Conservation (phyloP, 257 asterid species). For the Asclepias syriaca region DNA sequence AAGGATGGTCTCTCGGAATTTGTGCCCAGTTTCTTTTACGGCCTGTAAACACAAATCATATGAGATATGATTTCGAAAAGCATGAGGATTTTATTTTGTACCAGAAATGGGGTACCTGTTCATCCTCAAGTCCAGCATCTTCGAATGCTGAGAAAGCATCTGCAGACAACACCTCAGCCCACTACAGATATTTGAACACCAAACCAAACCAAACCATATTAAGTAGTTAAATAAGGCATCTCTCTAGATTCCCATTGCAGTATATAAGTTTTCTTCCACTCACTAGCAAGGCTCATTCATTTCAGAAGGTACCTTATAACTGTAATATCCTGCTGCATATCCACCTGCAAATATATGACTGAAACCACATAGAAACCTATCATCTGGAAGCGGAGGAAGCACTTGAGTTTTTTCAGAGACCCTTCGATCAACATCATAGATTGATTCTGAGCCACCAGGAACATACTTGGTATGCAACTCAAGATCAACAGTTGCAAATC, state of each 20-base stretch:
- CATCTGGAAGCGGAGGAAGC: constrained; percentile 82
- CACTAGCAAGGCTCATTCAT: not conserved
- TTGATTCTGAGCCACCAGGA: too few species aligned
- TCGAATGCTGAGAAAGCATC: constrained; percentile 99
- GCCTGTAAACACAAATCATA: constrained; percentile 48
- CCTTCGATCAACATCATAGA: too few species aligned
- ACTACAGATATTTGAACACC: constrained; percentile 52
- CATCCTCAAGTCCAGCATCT: constrained; percentile 79
- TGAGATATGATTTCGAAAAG: not conserved
- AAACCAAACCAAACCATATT: constrained; percentile 8
- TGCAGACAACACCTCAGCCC: constrained; percentile 99
- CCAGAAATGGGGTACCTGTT: constrained; percentile 42
- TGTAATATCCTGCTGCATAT: constrained; percentile 98
- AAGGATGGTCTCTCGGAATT: constrained; percentile 92
- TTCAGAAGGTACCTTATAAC: constrained; percentile 65
- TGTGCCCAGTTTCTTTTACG: constrained; percentile 75
- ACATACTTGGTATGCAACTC: too few species aligned
- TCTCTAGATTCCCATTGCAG: not conserved
- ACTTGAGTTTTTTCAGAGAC: constrained; percentile 80
- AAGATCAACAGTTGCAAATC: too few species aligned
- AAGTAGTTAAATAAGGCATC: not conserved
- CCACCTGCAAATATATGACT: constrained; percentile 97
- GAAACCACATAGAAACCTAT: constrained; percentile 83
- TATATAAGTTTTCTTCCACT: not conserved
- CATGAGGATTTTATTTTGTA: not conserved